Evolutionary conservation across 352 stramenopile genomes (phyloP), one percentile per base, ranked within the genome.

Genomic region (Globisporangium splendens): DNA sequence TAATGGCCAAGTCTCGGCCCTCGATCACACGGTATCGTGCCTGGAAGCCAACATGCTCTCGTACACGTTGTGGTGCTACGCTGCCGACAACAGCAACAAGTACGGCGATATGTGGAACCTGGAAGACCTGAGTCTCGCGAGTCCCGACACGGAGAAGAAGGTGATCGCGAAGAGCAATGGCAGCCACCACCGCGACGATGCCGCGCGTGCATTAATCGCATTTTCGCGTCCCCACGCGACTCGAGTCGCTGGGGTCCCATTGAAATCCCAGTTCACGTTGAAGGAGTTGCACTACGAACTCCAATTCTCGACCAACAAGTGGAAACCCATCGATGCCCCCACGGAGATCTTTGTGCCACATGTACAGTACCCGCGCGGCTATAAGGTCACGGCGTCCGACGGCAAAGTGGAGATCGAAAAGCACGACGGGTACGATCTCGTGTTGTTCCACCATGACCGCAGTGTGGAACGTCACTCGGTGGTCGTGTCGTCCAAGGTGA

Each of bases 21-120:
- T 95, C 47, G 73, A 93, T 70, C 76, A 86, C 58, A 93, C 83
- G 13, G 81, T 96, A 38, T 63, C 69, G 48, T 81, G 72, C 18
- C 63, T 96, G 13, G 86, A 96, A 57, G 72, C 73, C 22, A 88
- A 86, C 49, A 41, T 92, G 57, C 58, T 94, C n/a, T n/a, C n/a
- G n/a, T n/a, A n/a, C n/a, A n/a, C n/a, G n/a, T n/a, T n/a, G n/a
- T n/a, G n/a, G n/a, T 11, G 83, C 56, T 97, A 97, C 74, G 79
- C 83, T 33, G 76, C 86, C 8, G 69, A 83, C 47, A 95, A 96
- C 59, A 76, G 55, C 56, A 85, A 95, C 68, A 54, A 70, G 14
- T 90, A 77, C 38, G 86, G 88, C 21, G 88, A 96, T 48, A 59
- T 81, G 48, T 96, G 88, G 88, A 96, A 96, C 73, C 50, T 84